Base-by-base conservation (phyloP, 176 grass and related monocot species). In the Metroxylon sagu region DNA sequence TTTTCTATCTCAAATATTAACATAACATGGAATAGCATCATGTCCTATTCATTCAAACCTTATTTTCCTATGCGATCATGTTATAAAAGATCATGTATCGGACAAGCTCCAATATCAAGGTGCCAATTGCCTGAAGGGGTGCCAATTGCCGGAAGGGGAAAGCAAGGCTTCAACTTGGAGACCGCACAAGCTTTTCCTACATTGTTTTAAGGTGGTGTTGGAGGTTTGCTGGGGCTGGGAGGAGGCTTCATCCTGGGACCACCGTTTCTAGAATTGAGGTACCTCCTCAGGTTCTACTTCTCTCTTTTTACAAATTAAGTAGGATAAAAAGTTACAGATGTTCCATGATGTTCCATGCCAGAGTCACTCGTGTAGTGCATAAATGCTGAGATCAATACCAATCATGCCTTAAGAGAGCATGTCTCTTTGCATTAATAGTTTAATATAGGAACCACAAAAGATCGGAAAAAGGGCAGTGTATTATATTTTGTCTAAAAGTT, bases 81-180 rank as follows among this genome's bases (percentile, higher is more conserved):
- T 39, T 12, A 39, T 39, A 8, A 8, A 39, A 39, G 35, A 39
- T 12, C 2, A 39, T 10, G 12, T 6, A 43, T 43, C 8, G 12
- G 27, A 60, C 17, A 17, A n/a, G n/a, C 35, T 39, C 28, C 18
- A 52, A 51, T 15, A 28, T 60, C 43, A 52, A 71, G 56, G 68
- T 71, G 68, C 68, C 56, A 16, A 71, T 71, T 71, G 68, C 68
- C 30, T 51, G 68, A 71, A 71, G 68, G 59, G 54, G 58, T 29
- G 28, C 57, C 43, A 17, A 60, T 71, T 52, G 56, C 56, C 7
- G 60, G 25, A 18, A 52, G 56, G 28, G 55, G 25, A 5, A 59
- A 71, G 48, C 56, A 71, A 18, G 56, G 60, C 8, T 6, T 19
- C 29, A 26, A 60, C 25, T 12, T 71, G 56, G 68, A 60, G 39